Evolutionary conservation across 345 rosid genomes (phyloP).

Genomic region (Firmiana major): DNA sequence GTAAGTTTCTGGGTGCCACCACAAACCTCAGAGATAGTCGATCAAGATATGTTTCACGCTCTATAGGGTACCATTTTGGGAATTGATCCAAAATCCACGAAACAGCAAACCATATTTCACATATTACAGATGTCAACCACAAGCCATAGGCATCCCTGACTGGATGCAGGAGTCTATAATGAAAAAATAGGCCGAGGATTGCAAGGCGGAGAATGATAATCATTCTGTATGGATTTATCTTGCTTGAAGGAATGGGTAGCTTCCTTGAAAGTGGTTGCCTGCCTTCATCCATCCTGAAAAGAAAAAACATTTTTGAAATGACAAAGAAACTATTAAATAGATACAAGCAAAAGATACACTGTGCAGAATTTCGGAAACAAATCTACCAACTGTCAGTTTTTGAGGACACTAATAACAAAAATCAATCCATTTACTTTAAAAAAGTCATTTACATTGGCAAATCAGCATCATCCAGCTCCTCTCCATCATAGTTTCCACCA

Average conservation of each 20-base stretch:
- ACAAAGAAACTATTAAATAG: background rate
- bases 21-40: constrained; percentile 83
- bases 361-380: background rate
- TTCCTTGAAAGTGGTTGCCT: constrained; percentile 98
- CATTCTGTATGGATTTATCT: constrained; percentile 91
- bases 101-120: constrained; percentile 97
- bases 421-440: background rate
- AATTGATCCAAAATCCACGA: constrained; percentile 99
- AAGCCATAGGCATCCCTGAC: constrained; percentile 83
- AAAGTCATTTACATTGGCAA: constrained; percentile 71
- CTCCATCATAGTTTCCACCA: constrained; percentile 51
- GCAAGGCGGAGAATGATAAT: constrained; percentile 79
- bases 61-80: constrained; percentile 94
- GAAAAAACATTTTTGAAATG: background rate
- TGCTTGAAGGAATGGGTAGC: constrained; percentile 92
- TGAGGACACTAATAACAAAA: background rate
- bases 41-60: constrained; percentile 92
- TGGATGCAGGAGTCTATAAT: constrained; percentile 89
- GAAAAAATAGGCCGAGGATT: constrained; percentile 87
- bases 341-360: background rate
- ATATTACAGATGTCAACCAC: constrained; percentile 96
- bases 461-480: constrained; percentile 77
- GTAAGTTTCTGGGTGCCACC: background rate
- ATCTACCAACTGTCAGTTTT: background rate
- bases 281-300: constrained; percentile 99